Evolutionary conservation across 192 early-diverging fungal species (phyloP).

Genomic region (Oehlia diaphana): DNA sequence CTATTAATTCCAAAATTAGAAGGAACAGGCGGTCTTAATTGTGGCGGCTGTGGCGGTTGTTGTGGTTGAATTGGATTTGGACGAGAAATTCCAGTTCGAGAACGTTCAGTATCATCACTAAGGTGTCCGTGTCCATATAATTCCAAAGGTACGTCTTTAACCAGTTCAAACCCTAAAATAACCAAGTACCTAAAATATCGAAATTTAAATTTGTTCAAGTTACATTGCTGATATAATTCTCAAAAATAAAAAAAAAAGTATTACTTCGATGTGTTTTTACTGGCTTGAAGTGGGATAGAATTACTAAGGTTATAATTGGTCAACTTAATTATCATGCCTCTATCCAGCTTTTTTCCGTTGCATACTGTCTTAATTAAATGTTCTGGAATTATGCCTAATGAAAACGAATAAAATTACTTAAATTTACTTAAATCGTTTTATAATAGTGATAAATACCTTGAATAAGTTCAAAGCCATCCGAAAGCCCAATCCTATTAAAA

Average conservation of each 20-base stretch:
- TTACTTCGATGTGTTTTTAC: neutral
- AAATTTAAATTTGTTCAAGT: neutral
- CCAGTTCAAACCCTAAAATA: neutral
- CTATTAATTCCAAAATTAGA: too few species aligned
- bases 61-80: too few species aligned
- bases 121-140: neutral
- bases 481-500: neutral
- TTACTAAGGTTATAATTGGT: neutral
- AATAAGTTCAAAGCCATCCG: neutral
- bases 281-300: neutral
- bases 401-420: neutral
- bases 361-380: neutral
- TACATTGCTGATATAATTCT: neutral
- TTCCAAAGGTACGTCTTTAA: neutral
- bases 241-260: neutral
- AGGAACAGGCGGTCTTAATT: too few species aligned
- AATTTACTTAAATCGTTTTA: neutral
- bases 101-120: neutral
- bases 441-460: neutral
- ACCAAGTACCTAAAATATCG: neutral
- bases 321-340: neutral
- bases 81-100: too few species aligned
- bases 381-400: neutral
- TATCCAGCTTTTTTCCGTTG: neutral
- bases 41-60: too few species aligned